Base-by-base conservation (phyloP, 2,329 filamentous ascomycete species). In the Verticillium dahliae region DNA sequence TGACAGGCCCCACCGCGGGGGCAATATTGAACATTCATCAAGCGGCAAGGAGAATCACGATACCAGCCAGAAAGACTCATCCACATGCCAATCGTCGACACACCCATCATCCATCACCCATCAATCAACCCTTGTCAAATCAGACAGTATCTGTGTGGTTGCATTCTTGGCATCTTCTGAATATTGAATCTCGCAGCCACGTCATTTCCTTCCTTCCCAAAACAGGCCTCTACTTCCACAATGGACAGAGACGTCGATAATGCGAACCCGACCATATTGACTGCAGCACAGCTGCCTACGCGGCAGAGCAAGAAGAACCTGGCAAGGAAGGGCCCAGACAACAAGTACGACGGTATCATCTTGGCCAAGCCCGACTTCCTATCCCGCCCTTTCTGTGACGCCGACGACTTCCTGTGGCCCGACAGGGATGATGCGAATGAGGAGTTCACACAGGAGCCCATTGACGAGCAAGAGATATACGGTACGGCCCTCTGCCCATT, bases 381-480 rank as follows among this genome's bases (percentile, higher is more conserved):
- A 62, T 72, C 73, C 54, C 70, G 70, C 55, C 75, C 77, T 5
- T 76, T 78, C 67, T 74, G 69, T 66, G 58, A 18, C 37, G 67
- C 71, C 35, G 74, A 75, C 57, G 69, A 72, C 56, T 70, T 73
- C 34, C 71, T 73, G 66, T 76, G 75, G 70, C 69, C 71, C 56
- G 72, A 69, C 45, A 68, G 67, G 58, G 69, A 72, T 22, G 73
- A 77, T 57, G 78, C 74, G 58, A 78, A 85, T 58, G 85, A 87
- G 62, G 85, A 88, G 62, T 82, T 86, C 57, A 78, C 80, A 1
- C 81, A 87, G 39, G 93, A 98, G 69, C 90, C 90, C 62, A 97
- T 99, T 67, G 95, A 99, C 72, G 91, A 96, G 74, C 95, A 97
- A 75, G 95, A 99, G 76, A 94, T 99, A 52, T 99, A 94, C 73